Evolutionary conservation across 2,329 filamentous ascomycete species (phyloP), one percentile per base, ranked within the genome.

Genomic region (Neocucurbitaria cava): DNA sequence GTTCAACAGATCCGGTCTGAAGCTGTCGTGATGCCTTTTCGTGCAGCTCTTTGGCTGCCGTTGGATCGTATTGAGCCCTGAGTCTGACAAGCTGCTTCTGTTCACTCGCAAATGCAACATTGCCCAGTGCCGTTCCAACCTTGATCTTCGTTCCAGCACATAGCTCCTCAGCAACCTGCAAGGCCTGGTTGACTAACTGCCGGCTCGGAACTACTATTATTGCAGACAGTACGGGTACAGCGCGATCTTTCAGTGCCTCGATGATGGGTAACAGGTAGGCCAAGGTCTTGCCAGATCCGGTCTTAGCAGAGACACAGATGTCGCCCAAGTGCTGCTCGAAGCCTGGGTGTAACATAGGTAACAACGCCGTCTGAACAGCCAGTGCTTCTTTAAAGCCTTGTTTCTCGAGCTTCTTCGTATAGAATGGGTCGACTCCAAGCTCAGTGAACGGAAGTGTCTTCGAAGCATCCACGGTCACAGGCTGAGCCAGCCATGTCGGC

Each of bases 201-300:
- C 94, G 83, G 0, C 94, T 99, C 0, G 95, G 95, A 10, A 99
- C 87, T 1, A 99, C 88, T 42, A 99, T 86, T 0, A 99, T 76
- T 0, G 89, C 93, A 35, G 90, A 85, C 8, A 99, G 78, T 50
- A 85, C 85, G 0, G 89, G 90, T 10, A 87, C 82, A 20, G 79
- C 78, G 13, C 84, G 83, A 28, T 84, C 81, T 61, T 89, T 88
- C 44, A 99, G 79, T 46, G 89, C 87, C 41, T 92, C 86, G 3
- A 96, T 84, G 54, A 99, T 87, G 0, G 95, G 95, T 2, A 99
- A 79, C 0, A 94, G 86, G 69, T 99, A 99, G 0, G 94, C 90
- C 15, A 99, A 76, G 0, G 95, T 99, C 73, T 99, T 99, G 52
- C 95, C 95, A 0, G 95, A 98, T 8, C 95, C 95, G 0, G 95